Evolutionary conservation across 441 rosid genomes (phyloP), one percentile per base, ranked within the genome.

Genomic region (Gossypium gossypioides): DNA sequence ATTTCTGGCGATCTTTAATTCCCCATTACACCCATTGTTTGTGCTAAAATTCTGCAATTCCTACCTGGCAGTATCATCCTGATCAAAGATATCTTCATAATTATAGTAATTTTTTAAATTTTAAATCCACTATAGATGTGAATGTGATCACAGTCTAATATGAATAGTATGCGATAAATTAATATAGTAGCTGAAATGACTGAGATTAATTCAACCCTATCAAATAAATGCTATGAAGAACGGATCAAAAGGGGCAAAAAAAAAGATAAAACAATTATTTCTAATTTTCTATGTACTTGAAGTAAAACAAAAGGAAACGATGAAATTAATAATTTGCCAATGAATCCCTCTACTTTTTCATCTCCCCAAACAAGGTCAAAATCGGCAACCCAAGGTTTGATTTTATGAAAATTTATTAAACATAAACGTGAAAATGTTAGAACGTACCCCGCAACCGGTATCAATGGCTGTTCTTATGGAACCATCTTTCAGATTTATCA

Each of bases 391-490:
- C 32, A 8, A 3, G n/a, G 52, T 55, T 55, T 2, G 32, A 40
- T 56, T 21, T 37, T 37, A 37, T 37, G 6, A 6, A 61, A 50
- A 16, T 46, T 21, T 5, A 4, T 6, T 18, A 8, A 42, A 46
- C 1, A 50, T 10, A 21, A 46, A 24, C 25, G 37, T 42, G 24
- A 56, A 56, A 22, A 56, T 22, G 12, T 8, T 21, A 2, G 2
- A 27, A 78, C 87, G 74, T 86, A 88, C 92, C 88, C 93, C 93
- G 55, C 93, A 88, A 12, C 93, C 93, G 50, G 93, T 88, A 72
- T 88, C 91, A 8, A 87, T 83, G 77, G 91, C 89, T 1, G 93
- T 88, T 19, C 93, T 79, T 2, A 88, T 82, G 5, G 87, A 84
- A 10, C 93, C 93, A 22, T 82, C 87, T 61, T 74, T 62, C 69